These are phyloP conservation scores for Metarhizium brunneum DNA, from an alignment of 2,329 filamentous ascomycete genomes.

Conservation along the genomic window DNA sequence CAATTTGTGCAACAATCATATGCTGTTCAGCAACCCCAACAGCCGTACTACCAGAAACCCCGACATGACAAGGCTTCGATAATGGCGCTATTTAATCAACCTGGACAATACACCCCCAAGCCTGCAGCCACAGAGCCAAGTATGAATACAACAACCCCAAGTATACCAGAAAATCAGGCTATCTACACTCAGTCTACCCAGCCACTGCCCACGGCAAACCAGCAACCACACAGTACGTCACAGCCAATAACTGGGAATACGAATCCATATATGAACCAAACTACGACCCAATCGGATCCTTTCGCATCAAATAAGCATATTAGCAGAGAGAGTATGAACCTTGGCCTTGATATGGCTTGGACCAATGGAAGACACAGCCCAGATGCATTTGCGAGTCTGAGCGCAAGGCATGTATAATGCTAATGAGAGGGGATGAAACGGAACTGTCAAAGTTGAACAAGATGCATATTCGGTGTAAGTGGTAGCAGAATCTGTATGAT, in stretches of 20 bases:
- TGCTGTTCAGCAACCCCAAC: constrained; percentile 15
- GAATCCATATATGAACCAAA: constrained; percentile 47
- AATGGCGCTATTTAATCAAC: constrained; percentile 62
- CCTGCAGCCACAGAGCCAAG: constrained; percentile 19
- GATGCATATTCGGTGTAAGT: neutral
- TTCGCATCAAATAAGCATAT: constrained; percentile 22
- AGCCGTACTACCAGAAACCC: constrained; percentile 31
- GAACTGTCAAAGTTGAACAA: neutral
- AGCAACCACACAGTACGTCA: constrained; percentile 20
- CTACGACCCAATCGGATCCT: constrained; percentile 30
- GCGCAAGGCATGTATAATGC: constrained; percentile 44
- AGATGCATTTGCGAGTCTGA: constrained; percentile 70
- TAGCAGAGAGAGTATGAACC: constrained; percentile 64
- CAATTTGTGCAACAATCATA: constrained; percentile 15
- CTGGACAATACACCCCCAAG: constrained; percentile 38
- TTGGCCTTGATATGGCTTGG: constrained; percentile 56
- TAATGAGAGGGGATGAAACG: neutral
- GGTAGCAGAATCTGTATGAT: neutral
- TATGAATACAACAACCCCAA: constrained; percentile 17
- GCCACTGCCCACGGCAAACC: constrained; percentile 16
- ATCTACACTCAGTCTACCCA: constrained; percentile 15
- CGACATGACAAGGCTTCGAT: constrained; percentile 65
- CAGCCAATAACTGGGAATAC: constrained; percentile 33
- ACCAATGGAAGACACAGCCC: constrained; percentile 66
- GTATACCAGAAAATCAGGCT: constrained; percentile 20